Conservation (phyloP, 768 basidiomycete genomes). For the Trametes gibbosa region DNA sequence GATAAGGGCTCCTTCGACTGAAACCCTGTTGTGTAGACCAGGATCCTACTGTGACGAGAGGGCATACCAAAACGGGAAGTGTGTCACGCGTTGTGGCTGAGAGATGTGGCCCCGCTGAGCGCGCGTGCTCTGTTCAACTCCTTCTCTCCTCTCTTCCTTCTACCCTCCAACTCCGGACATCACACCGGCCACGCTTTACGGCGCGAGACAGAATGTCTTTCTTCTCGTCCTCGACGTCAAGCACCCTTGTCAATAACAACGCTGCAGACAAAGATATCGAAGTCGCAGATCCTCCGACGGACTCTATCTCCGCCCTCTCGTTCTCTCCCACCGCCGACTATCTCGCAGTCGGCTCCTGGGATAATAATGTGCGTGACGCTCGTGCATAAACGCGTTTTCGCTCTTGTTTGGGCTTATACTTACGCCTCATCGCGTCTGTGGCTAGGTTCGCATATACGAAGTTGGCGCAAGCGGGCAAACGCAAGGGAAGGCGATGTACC, state of each 20-base stretch:
- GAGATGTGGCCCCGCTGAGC: neutral
- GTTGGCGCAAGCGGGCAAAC: constrained; percentile 77
- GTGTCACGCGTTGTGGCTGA: constrained; percentile 14
- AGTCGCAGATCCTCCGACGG: constrained; percentile 74
- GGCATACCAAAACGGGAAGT: constrained; percentile 23
- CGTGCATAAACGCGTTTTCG: neutral
- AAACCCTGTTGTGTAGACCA: too few species aligned
- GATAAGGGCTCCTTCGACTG: too few species aligned
- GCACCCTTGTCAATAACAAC: constrained; percentile 34
- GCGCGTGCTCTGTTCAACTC: neutral
- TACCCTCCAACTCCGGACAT: neutral
- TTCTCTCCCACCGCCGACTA: constrained; percentile 88
- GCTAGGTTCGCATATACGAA: constrained; percentile 89
- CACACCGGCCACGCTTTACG: neutral
- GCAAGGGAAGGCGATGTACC: constrained; percentile 87
- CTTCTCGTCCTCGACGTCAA: constrained; percentile 36
- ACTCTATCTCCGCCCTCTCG: constrained; percentile 81
- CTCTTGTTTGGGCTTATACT: neutral
- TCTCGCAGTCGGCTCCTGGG: constrained; percentile 92
- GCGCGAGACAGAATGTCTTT: constrained; percentile 38
- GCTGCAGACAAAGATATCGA: constrained; percentile 75
- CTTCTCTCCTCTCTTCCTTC: neutral
- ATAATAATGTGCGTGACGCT: constrained; percentile 68
- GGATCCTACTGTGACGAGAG: neutral
- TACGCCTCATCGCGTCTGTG: neutral